Evolutionary conservation across 2,329 filamentous ascomycete genomes (phyloP).

Genomic region (Colletotrichum spaethianum): DNA sequence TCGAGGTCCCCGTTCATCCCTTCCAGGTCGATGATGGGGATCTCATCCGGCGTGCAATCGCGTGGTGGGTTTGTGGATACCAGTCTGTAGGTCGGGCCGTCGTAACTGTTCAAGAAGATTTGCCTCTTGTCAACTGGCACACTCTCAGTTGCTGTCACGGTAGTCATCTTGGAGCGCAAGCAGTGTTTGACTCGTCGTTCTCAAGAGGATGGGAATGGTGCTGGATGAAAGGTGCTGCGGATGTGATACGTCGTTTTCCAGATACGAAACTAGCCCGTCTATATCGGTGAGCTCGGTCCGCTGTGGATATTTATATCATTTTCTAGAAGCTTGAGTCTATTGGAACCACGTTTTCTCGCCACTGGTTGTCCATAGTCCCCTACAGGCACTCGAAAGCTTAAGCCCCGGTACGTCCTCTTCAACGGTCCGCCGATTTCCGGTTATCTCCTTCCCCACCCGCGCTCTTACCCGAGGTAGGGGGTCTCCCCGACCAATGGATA

Average conservation of each 20-base stretch:
- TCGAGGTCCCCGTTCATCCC: constrained; percentile 52
- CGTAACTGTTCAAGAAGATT: constrained; percentile 28
- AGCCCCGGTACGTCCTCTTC: background rate
- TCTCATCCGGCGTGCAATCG: constrained; percentile 57
- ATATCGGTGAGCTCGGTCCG: background rate
- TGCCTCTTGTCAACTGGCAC: constrained; percentile 26
- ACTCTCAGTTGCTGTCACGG: constrained; percentile 3
- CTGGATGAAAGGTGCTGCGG: background rate
- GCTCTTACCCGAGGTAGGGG: background rate
- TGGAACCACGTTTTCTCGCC: constrained; percentile 7
- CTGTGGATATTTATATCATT: background rate
- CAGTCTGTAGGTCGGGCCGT: constrained; percentile 31
- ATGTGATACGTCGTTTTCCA: background rate
- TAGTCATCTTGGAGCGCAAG: background rate
- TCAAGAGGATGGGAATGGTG: background rate
- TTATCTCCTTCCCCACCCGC: constrained; percentile 19
- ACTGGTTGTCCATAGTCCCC: too few species aligned
- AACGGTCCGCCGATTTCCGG: constrained; percentile 29
- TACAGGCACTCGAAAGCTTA: background rate
- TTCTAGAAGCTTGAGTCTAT: background rate
- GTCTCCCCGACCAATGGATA: background rate
- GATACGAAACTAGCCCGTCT: background rate
- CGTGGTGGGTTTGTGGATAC: constrained; percentile 50
- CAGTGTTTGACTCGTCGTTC: background rate
- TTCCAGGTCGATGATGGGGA: constrained; percentile 61